Evolutionary conservation across 192 early-diverging fungal genomes (phyloP).

Genomic region (Pilobolus umbonatus): DNA sequence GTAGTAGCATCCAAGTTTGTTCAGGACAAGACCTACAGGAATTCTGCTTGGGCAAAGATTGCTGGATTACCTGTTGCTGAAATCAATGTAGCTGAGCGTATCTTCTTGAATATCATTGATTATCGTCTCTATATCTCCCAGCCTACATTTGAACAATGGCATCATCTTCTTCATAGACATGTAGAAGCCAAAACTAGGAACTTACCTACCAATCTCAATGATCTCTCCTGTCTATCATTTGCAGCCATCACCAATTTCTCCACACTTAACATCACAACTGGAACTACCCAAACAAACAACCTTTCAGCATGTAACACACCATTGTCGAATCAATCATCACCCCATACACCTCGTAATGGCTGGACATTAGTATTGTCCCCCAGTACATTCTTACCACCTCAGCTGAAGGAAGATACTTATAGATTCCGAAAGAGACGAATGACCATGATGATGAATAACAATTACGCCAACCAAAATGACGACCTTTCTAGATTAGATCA

Average conservation of each 20-base stretch:
- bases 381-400: not conserved
- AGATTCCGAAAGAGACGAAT: too few species aligned
- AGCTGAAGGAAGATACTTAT: too few species aligned
- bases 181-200: slow-evolving; percentile 19
- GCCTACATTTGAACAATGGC: slow-evolving; percentile 33
- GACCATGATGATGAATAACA: too few species aligned
- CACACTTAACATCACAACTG: not conserved
- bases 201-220: slow-evolving; percentile 10
- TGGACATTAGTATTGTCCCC: slow-evolving; percentile 7
- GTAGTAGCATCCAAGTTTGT: slow-evolving; percentile 90
- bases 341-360: not conserved
- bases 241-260: not conserved
- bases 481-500: too few species aligned
- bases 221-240: slow-evolving; percentile 7
- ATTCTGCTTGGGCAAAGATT: slow-evolving; percentile 88
- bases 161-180: slow-evolving; percentile 25
- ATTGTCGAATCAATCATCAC: not conserved
- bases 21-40: slow-evolving; percentile 84
- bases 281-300: not conserved
- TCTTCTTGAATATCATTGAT: slow-evolving; percentile 74
- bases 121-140: slow-evolving; percentile 66
- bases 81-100: slow-evolving; percentile 79
- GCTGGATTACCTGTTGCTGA: slow-evolving; percentile 75
- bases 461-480: too few species aligned
- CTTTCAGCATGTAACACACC: not conserved